Percentiles rank a stretch among this genome's conserved stretches.
Conservation (phyloP, 441 rosid genomes). For the Viola pubescens region DNA sequence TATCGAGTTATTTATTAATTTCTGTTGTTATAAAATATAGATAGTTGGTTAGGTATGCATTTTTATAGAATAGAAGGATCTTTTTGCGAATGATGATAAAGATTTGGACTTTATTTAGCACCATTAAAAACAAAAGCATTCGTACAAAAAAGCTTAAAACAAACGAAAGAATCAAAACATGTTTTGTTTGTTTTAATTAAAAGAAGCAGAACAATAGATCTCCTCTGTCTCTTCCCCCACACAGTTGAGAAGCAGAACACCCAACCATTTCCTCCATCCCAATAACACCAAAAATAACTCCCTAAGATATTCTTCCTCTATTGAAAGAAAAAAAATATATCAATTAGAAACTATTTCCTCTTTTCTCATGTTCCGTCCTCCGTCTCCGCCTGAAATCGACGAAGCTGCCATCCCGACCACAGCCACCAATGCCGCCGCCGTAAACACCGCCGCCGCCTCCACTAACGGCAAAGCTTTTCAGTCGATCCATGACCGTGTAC, state of each 20-base stretch:
- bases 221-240: conserved; percentile 13
- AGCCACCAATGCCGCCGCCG: conserved; percentile 7
- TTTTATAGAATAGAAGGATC: too few relatives aligned
- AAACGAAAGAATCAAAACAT: too few relatives aligned
- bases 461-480: conserved; percentile 28
- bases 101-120: too few relatives aligned
- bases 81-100: too few relatives aligned
- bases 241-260: background rate
- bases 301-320: conserved; percentile 3
- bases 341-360: background rate
- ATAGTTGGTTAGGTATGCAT: too few relatives aligned
- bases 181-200: too few relatives aligned
- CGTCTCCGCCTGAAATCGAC: conserved; percentile 41
- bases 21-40: too few relatives aligned
- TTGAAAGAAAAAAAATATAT: conserved; percentile 9
- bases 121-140: too few relatives aligned
- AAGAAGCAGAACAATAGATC: background rate
- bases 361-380: conserved; percentile 33
- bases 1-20: too few relatives aligned
- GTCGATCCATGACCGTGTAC: conserved; percentile 69
- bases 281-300: background rate
- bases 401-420: conserved; percentile 23
- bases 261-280: background rate
- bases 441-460: conserved; percentile 8
- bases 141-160: too few relatives aligned